Percentiles rank a stretch among this genome's conserved stretches.
These are phyloP conservation scores for Terfezia boudieri DNA, from an alignment of 495 filamentous ascomycete genomes.

Conservation along the genomic window DNA sequence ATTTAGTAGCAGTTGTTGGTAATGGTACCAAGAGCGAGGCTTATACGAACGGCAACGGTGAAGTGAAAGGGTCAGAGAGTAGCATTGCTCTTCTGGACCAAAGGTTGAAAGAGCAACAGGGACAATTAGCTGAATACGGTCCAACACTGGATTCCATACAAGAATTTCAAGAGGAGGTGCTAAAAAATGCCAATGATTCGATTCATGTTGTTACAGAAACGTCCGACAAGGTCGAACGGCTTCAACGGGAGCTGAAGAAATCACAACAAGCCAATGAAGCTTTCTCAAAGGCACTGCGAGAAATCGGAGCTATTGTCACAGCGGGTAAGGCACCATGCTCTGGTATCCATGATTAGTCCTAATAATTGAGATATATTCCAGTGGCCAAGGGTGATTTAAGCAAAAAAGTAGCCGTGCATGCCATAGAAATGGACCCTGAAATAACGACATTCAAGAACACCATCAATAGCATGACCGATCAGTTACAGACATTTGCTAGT, in stretches of 20 bases:
- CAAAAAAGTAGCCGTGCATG: conserved; percentile 93
- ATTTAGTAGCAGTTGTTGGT: too few relatives aligned
- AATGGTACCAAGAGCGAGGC: neutral
- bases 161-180: too few relatives aligned
- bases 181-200: too few relatives aligned
- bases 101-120: too few relatives aligned
- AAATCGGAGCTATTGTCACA: conserved; percentile 69
- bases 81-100: too few relatives aligned
- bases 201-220: neutral
- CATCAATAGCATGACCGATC: conserved; percentile 97
- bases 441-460: conserved; percentile 98
- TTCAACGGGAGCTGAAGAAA: conserved; percentile 76
- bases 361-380: conserved; percentile 30
- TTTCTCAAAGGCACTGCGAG: conserved; percentile 88
- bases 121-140: too few relatives aligned
- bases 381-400: conserved; percentile 91
- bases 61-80: neutral
- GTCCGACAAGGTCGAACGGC: neutral
- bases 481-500: conserved; percentile 88
- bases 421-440: conserved; percentile 94
- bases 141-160: too few relatives aligned
- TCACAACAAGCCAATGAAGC: conserved; percentile 96
- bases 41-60: neutral
- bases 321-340: conserved; percentile 13
- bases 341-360: neutral